These are phyloP conservation scores for Pseudogymnoascus sp. DNA, from an alignment of 2,329 filamentous ascomycete species.

Conservation along the genomic window DNA sequence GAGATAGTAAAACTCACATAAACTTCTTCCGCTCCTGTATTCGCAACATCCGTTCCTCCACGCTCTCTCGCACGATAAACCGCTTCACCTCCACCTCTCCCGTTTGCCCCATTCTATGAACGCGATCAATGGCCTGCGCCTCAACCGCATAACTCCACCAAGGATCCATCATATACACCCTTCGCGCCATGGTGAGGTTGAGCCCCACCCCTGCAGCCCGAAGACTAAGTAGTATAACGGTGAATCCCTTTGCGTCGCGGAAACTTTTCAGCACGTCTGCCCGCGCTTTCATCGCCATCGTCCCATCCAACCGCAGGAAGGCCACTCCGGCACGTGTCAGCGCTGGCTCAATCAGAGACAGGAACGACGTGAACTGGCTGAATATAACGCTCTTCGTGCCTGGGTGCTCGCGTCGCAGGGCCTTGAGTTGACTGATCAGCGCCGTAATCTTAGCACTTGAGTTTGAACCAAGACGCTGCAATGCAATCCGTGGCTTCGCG, in stretches of 20 bases:
- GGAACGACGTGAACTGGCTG: conserved; percentile 94
- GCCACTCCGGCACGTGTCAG: conserved; percentile 65
- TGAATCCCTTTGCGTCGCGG: conserved; percentile 52
- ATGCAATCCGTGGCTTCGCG: conserved; percentile 48
- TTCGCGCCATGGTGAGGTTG: conserved; percentile 80
- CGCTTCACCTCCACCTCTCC: conserved; percentile 78
- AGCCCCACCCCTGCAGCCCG: conserved; percentile 89
- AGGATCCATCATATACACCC: conserved; percentile 98
- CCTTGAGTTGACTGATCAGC: conserved; percentile 68
- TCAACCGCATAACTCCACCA: conserved; percentile 99
- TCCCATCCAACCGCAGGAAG: conserved; percentile 84
- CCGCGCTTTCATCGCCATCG: conserved; percentile 79
- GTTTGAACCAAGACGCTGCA: conserved; percentile 54
- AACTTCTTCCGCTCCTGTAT: conserved; percentile 96
- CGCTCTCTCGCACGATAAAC: conserved; percentile 84
- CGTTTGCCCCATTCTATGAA: conserved; percentile 93
- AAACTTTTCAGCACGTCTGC: conserved; percentile 75
- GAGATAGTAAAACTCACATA: conserved; percentile 56
- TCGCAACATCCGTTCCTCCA: conserved; percentile 90
- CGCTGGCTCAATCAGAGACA: conserved; percentile 82
- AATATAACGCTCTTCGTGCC: conserved; percentile 86
- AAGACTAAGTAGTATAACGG: conserved; percentile 75
- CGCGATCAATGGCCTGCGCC: conserved; percentile 93
- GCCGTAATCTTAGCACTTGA: conserved; percentile 87
- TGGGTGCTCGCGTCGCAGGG: conserved; percentile 58